phyloP scores from a whole-genome alignment of 116 monocot species.

The Cymodocea nodosa region DNA sequence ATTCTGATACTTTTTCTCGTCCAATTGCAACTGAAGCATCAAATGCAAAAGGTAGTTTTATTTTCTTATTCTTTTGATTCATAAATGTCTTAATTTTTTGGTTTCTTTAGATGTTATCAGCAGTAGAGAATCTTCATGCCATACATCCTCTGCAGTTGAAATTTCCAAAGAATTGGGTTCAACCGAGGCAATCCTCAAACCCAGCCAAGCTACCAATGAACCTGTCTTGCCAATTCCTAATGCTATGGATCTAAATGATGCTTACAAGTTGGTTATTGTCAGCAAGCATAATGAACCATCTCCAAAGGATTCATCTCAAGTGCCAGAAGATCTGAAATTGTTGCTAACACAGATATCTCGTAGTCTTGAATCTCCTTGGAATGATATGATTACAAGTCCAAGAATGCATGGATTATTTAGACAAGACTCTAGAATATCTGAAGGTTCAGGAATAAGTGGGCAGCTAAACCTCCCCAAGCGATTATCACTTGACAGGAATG shows the following conservation, averaged over 20 bases:
- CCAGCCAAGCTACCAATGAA: slow-evolving; percentile 15
- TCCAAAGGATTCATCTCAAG: slow-evolving; percentile 47
- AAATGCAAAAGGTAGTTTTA: slow-evolving; percentile 20
- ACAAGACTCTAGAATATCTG: slow-evolving; percentile 33
- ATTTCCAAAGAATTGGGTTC: slow-evolving; percentile 11
- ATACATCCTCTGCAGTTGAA: slow-evolving; percentile 2
- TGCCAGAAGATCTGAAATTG: slow-evolving; percentile 57
- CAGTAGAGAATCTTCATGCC: slow-evolving; percentile 8
- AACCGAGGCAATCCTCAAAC: slow-evolving; percentile 6
- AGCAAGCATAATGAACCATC: slow-evolving; percentile 25
- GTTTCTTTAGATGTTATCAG: slow-evolving; percentile 14
- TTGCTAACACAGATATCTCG: slow-evolving; percentile 58
- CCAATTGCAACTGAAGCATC: slow-evolving; percentile 15
- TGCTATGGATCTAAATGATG: slow-evolving; percentile 55
- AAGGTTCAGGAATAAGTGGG: slow-evolving; percentile 20
- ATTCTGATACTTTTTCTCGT: slow-evolving; percentile 10
- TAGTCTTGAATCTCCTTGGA: slow-evolving; percentile 40
- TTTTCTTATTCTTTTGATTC: neutral
- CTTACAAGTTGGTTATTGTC: slow-evolving; percentile 47
- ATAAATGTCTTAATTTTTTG: neutral
- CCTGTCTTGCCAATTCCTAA: slow-evolving; percentile 12
- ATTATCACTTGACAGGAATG: slow-evolving; percentile 56
- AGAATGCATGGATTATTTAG: slow-evolving; percentile 26
- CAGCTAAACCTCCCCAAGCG: slow-evolving; percentile 44
- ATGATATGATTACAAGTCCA: slow-evolving; percentile 39